Evolutionary conservation across 768 basidiomycete species (phyloP).

Genomic region (Clavaria fumosa): DNA sequence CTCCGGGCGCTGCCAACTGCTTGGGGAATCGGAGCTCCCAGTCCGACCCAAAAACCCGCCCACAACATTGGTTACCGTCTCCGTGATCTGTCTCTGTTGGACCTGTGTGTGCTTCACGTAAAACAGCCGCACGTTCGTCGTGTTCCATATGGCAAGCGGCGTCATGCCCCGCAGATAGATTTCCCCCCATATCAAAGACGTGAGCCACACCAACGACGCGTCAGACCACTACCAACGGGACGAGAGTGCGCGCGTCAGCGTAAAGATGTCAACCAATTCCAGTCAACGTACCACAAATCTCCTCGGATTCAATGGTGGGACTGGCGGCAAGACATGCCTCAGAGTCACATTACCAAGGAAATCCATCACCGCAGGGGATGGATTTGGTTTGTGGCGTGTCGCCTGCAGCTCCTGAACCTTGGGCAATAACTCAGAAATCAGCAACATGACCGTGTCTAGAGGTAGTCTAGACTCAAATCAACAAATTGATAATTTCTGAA

Average conservation of each 20-base stretch:
- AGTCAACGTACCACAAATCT: slow-evolving; percentile 75
- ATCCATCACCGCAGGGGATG: slow-evolving; percentile 55
- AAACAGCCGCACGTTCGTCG: slow-evolving; percentile 79
- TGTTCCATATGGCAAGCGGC: slow-evolving; percentile 80
- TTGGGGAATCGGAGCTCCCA: slow-evolving; percentile 19
- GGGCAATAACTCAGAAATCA: slow-evolving; percentile 79
- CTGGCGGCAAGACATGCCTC: slow-evolving; percentile 56
- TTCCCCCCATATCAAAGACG: slow-evolving; percentile 90
- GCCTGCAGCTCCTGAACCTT: slow-evolving; percentile 72
- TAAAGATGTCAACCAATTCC: slow-evolving; percentile 15
- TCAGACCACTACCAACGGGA: slow-evolving; percentile 66
- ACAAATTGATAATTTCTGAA: too few species aligned
- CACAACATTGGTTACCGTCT: slow-evolving; percentile 67
- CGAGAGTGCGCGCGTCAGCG: slow-evolving; percentile 7
- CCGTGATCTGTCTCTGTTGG: slow-evolving; percentile 57
- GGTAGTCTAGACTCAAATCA: slow-evolving; percentile 80
- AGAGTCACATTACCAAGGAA: slow-evolving; percentile 59
- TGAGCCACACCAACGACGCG: slow-evolving; percentile 82
- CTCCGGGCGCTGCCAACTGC: slow-evolving; percentile 5
- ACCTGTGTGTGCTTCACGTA: slow-evolving; percentile 74
- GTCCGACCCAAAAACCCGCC: slow-evolving; percentile 55
- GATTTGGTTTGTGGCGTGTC: slow-evolving; percentile 43
- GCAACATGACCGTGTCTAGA: slow-evolving; percentile 71
- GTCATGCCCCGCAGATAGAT: slow-evolving; percentile 84
- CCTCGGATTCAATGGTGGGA: slow-evolving; percentile 48